Evolutionary conservation across 2,329 filamentous ascomycete genomes (phyloP).

Genomic region (Shiraia sp.): DNA sequence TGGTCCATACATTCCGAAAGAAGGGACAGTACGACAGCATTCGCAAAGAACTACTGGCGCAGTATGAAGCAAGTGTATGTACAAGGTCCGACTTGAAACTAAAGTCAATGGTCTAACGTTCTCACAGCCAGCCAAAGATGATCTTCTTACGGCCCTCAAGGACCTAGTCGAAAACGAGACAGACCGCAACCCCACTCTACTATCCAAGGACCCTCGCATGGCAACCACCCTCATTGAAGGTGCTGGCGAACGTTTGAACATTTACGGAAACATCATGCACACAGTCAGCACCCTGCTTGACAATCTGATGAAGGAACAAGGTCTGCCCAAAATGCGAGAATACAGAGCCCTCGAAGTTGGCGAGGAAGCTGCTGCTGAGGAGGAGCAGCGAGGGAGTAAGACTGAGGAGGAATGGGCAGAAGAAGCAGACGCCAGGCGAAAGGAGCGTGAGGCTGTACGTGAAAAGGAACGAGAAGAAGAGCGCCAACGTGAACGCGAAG

Average conservation of each 20-base stretch:
- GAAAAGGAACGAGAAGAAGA: constrained; percentile 65
- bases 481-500: constrained; percentile 58
- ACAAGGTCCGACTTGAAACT: not conserved
- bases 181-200: constrained; percentile 72
- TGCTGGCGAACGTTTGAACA: constrained; percentile 73
- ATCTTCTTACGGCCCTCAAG: constrained; percentile 68
- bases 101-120: not conserved
- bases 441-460: constrained; percentile 64
- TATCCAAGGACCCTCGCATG: constrained; percentile 74
- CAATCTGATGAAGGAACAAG: constrained; percentile 60
- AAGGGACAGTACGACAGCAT: constrained; percentile 81
- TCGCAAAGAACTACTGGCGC: constrained; percentile 75
- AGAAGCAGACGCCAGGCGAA: constrained; percentile 64
- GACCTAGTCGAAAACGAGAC: constrained; percentile 74
- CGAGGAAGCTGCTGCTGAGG: constrained; percentile 67
- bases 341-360: constrained; percentile 71
- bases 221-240: constrained; percentile 77
- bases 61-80: constrained; percentile 71
- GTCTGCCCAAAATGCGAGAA: constrained; percentile 71
- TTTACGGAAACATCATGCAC: constrained; percentile 72
- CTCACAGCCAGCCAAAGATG: constrained; percentile 67
- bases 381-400: constrained; percentile 68
- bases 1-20: constrained; percentile 83
- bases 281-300: constrained; percentile 71
- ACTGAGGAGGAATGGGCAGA: constrained; percentile 74